Percentiles rank a stretch among this genome's conserved stretches.
phyloP scores from a whole-genome alignment of 108 stramenopile genomes.

The Cyclotella atomus region DNA sequence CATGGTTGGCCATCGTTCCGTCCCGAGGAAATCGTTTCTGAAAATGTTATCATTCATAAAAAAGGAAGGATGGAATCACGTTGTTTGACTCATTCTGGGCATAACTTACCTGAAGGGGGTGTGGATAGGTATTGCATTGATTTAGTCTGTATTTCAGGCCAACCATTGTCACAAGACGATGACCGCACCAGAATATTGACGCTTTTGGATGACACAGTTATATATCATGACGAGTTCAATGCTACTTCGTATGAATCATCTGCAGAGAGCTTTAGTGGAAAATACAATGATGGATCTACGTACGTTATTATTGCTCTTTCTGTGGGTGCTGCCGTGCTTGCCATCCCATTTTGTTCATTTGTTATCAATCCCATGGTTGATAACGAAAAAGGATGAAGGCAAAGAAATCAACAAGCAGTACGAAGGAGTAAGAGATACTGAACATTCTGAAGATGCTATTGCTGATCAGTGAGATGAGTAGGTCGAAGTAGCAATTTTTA shows the following conservation, averaged over 20 bases:
- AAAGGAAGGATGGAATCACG: constrained; percentile 41
- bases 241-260: constrained; percentile 14
- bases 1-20: constrained; percentile 47
- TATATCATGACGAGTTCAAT: constrained; percentile 14
- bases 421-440: no score
- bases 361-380: neutral
- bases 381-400: neutral
- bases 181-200: constrained; percentile 18
- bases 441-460: no score
- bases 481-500: no score
- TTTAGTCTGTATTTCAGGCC: constrained; percentile 41
- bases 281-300: neutral
- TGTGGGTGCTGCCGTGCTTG: neutral
- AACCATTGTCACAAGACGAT: constrained; percentile 13
- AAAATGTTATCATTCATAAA: constrained; percentile 38
- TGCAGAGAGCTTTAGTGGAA: constrained; percentile 26
- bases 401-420: neutral
- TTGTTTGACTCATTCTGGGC: constrained; percentile 39
- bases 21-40: constrained; percentile 27
- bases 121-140: constrained; percentile 42
- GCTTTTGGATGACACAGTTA: neutral
- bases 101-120: constrained; percentile 35
- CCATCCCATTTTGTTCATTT: neutral
- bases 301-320: neutral
- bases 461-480: no score